phyloP scores from a whole-genome alignment of 768 basidiomycete genomes.

The Podaxis carcinomalis region DNA sequence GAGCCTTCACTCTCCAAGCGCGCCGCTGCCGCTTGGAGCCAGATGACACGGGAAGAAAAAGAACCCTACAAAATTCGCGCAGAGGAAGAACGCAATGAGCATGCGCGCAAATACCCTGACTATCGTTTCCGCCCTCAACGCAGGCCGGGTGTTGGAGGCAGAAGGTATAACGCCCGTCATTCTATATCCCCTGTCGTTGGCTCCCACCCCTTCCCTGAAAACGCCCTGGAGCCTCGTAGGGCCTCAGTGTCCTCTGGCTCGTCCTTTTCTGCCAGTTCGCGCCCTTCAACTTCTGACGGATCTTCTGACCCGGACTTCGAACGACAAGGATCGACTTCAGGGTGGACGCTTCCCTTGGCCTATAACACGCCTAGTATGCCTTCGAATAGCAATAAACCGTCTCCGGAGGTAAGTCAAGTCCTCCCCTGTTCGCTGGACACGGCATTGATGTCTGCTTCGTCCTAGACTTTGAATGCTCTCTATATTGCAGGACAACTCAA shows the following conservation, averaged over 20 bases:
- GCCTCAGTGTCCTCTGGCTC: neutral
- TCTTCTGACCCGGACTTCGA: neutral
- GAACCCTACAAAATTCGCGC: slow-evolving; percentile 50
- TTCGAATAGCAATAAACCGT: neutral
- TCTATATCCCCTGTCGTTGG: neutral
- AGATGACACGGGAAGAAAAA: slow-evolving; percentile 44
- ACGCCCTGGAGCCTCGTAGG: neutral
- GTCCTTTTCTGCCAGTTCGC: neutral
- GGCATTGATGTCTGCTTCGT: neutral
- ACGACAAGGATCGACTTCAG: neutral
- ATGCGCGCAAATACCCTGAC: slow-evolving; percentile 52
- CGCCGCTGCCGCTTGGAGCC: slow-evolving; percentile 72
- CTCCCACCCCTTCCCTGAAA: neutral
- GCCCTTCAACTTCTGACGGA: neutral
- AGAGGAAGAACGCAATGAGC: slow-evolving; percentile 50
- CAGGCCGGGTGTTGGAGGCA: neutral
- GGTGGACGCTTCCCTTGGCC: neutral
- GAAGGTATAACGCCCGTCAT: neutral
- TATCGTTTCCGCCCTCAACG: slow-evolving; percentile 55
- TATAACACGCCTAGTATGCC: neutral
- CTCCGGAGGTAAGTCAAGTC: neutral
- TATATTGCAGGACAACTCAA: too few relatives aligned
- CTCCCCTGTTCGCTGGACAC: neutral
- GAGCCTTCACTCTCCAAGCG: slow-evolving; percentile 70
- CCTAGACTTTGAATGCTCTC: neutral